phyloP scores from a whole-genome alignment of 2,329 filamentous ascomycete species.

The Colletotrichum chlorophyti region DNA sequence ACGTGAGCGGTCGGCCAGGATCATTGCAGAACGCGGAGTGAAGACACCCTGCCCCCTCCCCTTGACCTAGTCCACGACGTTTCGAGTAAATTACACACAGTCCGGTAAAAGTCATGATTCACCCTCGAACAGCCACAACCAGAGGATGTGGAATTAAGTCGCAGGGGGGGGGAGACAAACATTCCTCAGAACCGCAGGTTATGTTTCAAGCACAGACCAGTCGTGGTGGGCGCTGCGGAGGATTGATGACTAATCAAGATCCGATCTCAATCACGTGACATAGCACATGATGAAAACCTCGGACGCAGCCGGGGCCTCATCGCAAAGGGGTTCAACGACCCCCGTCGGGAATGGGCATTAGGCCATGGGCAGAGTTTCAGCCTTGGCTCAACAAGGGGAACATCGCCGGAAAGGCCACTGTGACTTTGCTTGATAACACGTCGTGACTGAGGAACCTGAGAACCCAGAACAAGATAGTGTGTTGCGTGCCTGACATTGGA shows the following conservation, averaged over 20 bases:
- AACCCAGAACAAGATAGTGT: neutral
- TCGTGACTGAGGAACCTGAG: neutral
- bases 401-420: too few species aligned
- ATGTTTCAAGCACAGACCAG: conserved; percentile 13
- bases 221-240: neutral
- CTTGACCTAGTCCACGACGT: too few species aligned
- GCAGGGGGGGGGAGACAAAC: neutral
- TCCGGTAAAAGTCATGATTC: too few species aligned
- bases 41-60: neutral
- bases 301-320: neutral
- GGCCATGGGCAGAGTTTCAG: conserved; percentile 22
- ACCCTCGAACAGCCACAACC: neutral
- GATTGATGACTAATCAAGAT: neutral
- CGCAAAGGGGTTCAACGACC: too few species aligned
- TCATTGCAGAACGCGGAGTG: neutral
- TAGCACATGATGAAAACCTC: neutral
- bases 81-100: neutral
- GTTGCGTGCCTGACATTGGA: neutral
- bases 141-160: neutral
- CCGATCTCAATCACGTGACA: neutral
- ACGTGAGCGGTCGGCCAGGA: neutral
- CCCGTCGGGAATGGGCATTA: too few species aligned
- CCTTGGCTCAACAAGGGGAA: neutral
- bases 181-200: neutral
- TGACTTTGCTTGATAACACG: conserved; percentile 7